Base-by-base conservation (phyloP, 164 flowering plant genomes). In the Cinnamomum chago region DNA sequence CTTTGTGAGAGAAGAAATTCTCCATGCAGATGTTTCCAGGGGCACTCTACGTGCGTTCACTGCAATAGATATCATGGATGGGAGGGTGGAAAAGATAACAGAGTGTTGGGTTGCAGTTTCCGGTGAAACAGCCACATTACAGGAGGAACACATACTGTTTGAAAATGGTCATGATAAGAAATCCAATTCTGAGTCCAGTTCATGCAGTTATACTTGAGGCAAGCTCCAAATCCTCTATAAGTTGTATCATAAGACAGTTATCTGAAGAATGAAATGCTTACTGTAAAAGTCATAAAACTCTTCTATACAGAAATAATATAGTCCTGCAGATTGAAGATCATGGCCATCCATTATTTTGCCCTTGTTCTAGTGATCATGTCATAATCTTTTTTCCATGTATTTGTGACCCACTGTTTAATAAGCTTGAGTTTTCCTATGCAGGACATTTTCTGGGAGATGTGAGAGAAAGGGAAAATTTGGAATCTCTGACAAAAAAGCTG, bases 31-130 rank as follows among this genome's bases (percentile, higher is more conserved):
- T 7, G 75, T 62, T 4, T 50, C 79, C 2, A 62, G 47, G 58
- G 85, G 91, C 68, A 89, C 92, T 5, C 11, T 70, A 23, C 84
- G 95, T 65, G 95, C 86, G 18, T 92, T 90, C 79, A 90, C 97
- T 70, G 12, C 84, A 2, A 86, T 89, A 7, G 97, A 95, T 28
- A 82, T 88, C 55, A 23, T 67, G n/a, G 83, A 86, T 50, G 90
- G 95, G 24, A 82, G 67, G 78, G 72, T 89, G 28, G 83, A 73
- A 30, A 90, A 83, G 76, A 83, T 91, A 72, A 73, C 86, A 28
- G 98, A 92, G 85, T 85, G 81, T 68, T 94, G 97, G 97, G 88
- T 94, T 77, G 87, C 91, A 20, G 92, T 92, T 50, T 40, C 77
- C n/a, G 89, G 87, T 28, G 92, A 89, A 11, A 70, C 70, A 6